These are phyloP conservation scores for Fusarium sp. DNA, from an alignment of 2,329 filamentous ascomycete species.

Conservation along the genomic window DNA sequence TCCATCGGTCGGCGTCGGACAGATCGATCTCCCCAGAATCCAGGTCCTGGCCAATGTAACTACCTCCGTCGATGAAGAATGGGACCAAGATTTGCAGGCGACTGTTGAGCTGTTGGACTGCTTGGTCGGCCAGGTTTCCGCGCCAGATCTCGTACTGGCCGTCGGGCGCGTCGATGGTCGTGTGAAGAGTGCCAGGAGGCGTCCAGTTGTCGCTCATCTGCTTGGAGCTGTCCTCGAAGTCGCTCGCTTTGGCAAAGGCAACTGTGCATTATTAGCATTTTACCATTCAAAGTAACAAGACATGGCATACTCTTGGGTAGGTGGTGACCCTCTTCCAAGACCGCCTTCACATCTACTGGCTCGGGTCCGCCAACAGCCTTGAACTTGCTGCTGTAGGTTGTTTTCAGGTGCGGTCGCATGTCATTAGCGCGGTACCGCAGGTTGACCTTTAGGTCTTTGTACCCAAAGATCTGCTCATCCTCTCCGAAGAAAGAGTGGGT, in stretches of 20 bases:
- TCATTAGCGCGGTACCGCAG: constrained; percentile 77
- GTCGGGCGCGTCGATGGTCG: constrained; percentile 70
- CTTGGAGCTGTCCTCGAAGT: constrained; percentile 71
- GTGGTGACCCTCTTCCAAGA: constrained; percentile 72
- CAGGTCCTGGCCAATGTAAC: constrained; percentile 67
- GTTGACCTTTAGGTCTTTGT: constrained; percentile 82
- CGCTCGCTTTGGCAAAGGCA: constrained; percentile 71
- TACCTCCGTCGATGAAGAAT: constrained; percentile 94
- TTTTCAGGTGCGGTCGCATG: constrained; percentile 80
- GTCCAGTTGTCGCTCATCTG: constrained; percentile 61
- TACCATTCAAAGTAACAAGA: constrained; percentile 19
- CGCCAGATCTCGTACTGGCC: constrained; percentile 87
- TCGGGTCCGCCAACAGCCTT: constrained; percentile 74
- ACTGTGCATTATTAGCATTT: constrained; percentile 57
- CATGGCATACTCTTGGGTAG: constrained; percentile 71
- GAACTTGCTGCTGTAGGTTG: constrained; percentile 79
- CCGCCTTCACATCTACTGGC: constrained; percentile 75
- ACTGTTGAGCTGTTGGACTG: constrained; percentile 77
- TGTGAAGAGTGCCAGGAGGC: constrained; percentile 81
- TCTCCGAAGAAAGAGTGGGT: constrained; percentile 95
- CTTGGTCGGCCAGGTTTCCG: constrained; percentile 76
- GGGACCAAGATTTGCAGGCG: constrained; percentile 87
- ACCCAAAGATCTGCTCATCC: constrained; percentile 92
- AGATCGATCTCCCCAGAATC: constrained; percentile 70
- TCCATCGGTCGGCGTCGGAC: constrained; percentile 85